Percentiles rank a stretch among this genome's conserved stretches.
These are phyloP conservation scores for Mollisiaceae sp. DNA, from an alignment of 2,329 filamentous ascomycete species.

Conservation along the genomic window DNA sequence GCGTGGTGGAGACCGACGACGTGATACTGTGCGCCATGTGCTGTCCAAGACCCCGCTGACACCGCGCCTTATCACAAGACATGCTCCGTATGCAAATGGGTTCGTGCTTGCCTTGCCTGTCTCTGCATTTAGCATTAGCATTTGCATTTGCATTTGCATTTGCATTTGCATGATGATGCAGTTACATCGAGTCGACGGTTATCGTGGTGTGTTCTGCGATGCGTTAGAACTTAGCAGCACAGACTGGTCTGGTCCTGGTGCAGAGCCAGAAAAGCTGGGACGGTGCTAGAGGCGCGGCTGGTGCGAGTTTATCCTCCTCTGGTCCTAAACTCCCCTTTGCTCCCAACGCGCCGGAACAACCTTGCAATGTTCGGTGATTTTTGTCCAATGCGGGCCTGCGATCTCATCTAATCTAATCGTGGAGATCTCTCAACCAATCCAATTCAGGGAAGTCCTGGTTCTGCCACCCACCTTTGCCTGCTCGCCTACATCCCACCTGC, in stretches of 20 bases:
- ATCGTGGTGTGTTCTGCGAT: background rate
- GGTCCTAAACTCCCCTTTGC: background rate
- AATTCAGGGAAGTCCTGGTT: background rate
- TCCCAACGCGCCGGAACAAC: background rate
- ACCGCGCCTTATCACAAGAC: background rate
- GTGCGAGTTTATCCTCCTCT: background rate
- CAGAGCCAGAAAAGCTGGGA: background rate
- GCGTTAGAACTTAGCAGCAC: background rate
- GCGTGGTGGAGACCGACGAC: background rate
- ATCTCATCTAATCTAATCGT: slow-evolving; percentile 10
- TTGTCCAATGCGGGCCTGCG: background rate
- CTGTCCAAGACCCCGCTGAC: too few relatives aligned
- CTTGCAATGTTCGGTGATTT: background rate
- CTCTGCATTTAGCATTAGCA: background rate
- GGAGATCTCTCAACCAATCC: background rate
- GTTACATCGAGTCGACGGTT: background rate
- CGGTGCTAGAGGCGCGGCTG: background rate
- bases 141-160: too few relatives aligned
- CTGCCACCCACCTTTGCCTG: background rate
- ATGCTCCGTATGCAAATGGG: background rate
- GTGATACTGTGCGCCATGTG: too few relatives aligned
- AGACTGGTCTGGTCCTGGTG: too few relatives aligned
- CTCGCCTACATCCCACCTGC: background rate
- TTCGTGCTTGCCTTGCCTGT: slow-evolving; percentile 3
- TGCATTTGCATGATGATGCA: background rate